Evolutionary conservation across 371 early-diverging fungal species (phyloP).

Genomic region (Haplosporangium sp.): DNA sequence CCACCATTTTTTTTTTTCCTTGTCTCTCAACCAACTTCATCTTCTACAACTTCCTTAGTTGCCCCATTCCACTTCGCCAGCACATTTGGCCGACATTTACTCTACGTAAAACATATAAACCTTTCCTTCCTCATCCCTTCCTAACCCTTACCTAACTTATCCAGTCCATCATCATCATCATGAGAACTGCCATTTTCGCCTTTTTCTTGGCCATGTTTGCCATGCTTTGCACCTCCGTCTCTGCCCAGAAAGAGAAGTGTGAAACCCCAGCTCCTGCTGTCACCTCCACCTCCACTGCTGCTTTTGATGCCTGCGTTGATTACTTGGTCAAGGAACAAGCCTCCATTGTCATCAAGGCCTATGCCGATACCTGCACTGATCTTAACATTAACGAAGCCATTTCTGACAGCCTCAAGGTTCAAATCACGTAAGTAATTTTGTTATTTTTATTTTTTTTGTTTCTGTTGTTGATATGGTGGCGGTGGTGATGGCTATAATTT

Average conservation of each 20-base stretch:
- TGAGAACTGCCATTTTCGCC: slow-evolving; percentile 47
- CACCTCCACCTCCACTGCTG: slow-evolving; percentile 14
- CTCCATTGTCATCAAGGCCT: slow-evolving; percentile 46
- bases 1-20: slow-evolving; percentile 15
- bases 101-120: slow-evolving; percentile 11
- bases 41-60: slow-evolving; percentile 19
- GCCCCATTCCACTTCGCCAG: slow-evolving; percentile 44
- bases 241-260: slow-evolving; percentile 34
- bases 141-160: not conserved
- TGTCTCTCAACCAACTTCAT: slow-evolving; percentile 14
- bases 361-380: slow-evolving; percentile 52
- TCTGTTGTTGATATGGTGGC: not conserved
- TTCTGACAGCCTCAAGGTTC: slow-evolving; percentile 25
- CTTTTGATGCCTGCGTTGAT: slow-evolving; percentile 48
- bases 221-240: slow-evolving; percentile 41
- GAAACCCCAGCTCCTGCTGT: not conserved
- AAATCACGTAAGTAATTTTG: slow-evolving; percentile 30
- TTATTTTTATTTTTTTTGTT: not conserved
- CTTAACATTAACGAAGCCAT: slow-evolving; percentile 31
- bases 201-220: slow-evolving; percentile 54
- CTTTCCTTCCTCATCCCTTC: not conserved
- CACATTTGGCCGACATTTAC: slow-evolving; percentile 29
- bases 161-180: slow-evolving; percentile 14
- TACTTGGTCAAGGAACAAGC: slow-evolving; percentile 40
- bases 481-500: too few species aligned